phyloP scores from a whole-genome alignment of 139 green algal genomes.

The Picochlorum sp. region DNA sequence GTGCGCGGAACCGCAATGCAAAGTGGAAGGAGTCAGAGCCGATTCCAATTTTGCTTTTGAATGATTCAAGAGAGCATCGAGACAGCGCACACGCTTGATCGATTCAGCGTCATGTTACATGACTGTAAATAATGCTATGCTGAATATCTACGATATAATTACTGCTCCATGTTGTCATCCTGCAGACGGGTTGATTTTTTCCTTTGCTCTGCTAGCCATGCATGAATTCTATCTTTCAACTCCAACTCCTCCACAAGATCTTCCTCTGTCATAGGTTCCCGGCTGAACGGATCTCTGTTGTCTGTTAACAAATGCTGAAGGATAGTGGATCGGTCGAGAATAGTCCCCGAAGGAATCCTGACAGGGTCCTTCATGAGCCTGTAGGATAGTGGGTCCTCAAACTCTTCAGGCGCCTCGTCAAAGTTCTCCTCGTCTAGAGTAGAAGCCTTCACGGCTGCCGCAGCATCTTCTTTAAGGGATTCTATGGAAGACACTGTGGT shows the following conservation, averaged over 20 bases:
- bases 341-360: constrained; percentile 49
- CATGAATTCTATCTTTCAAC: constrained; percentile 66
- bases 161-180: not conserved
- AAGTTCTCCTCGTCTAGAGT: constrained; percentile 54
- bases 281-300: constrained; percentile 80
- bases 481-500: constrained; percentile 26
- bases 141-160: no score
- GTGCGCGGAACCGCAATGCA: no score
- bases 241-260: constrained; percentile 44
- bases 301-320: constrained; percentile 77
- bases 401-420: constrained; percentile 78
- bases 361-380: constrained; percentile 88
- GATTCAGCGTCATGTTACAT: no score
- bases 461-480: constrained; percentile 22
- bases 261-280: constrained; percentile 46
- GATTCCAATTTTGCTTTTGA: no score
- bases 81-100: no score
- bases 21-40: no score
- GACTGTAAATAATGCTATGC: no score
- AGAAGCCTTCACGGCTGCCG: not conserved
- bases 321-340: constrained; percentile 78
- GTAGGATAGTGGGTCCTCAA: constrained; percentile 75
- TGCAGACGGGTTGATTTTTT: not conserved
- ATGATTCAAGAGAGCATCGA: no score
- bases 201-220: constrained; percentile 47